Percentiles rank a stretch among this genome's conserved stretches.
These are phyloP conservation scores for Claviceps cyperi DNA, from an alignment of 2,329 filamentous ascomycete genomes.

Conservation along the genomic window DNA sequence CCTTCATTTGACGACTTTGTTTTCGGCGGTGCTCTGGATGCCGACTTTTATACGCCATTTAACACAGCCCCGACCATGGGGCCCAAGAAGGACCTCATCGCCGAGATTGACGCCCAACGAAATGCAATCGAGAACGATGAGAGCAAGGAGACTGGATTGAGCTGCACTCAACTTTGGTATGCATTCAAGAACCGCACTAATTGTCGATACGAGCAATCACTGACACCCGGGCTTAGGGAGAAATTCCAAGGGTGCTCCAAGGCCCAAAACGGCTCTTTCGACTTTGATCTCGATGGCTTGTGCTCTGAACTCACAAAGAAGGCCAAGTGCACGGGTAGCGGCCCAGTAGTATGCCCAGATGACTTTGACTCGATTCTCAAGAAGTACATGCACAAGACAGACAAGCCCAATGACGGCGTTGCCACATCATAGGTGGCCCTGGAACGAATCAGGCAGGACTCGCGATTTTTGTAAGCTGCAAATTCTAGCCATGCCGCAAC, in stretches of 20 bases:
- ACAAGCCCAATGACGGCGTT: constrained; percentile 26
- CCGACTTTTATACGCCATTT: constrained; percentile 70
- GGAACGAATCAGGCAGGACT: no score
- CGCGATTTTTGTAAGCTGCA: no score
- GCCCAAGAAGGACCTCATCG: constrained; percentile 55
- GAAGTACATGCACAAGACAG: constrained; percentile 40
- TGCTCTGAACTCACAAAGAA: constrained; percentile 91
- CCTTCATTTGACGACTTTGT: constrained; percentile 59
- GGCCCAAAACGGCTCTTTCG: constrained; percentile 58
- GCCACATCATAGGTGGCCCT: constrained; percentile 4
- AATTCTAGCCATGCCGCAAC: no score
- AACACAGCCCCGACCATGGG: constrained; percentile 41
- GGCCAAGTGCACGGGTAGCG: constrained; percentile 83
- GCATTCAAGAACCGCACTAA: constrained; percentile 18
- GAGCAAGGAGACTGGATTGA: constrained; percentile 47
- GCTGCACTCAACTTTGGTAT: constrained; percentile 88
- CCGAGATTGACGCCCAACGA: constrained; percentile 63
- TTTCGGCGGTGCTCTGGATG: constrained; percentile 59
- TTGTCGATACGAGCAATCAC: constrained; percentile 9
- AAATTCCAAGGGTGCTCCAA: constrained; percentile 75
- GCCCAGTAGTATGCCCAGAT: constrained; percentile 75
- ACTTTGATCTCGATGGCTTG: constrained; percentile 84
- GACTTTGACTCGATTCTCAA: constrained; percentile 73
- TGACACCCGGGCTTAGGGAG: constrained; percentile 52
- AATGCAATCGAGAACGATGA: constrained; percentile 54